These are phyloP conservation scores for Coniferiporia sulphurascens DNA, from an alignment of 1,284 basidiomycete genomes.

Conservation along the genomic window DNA sequence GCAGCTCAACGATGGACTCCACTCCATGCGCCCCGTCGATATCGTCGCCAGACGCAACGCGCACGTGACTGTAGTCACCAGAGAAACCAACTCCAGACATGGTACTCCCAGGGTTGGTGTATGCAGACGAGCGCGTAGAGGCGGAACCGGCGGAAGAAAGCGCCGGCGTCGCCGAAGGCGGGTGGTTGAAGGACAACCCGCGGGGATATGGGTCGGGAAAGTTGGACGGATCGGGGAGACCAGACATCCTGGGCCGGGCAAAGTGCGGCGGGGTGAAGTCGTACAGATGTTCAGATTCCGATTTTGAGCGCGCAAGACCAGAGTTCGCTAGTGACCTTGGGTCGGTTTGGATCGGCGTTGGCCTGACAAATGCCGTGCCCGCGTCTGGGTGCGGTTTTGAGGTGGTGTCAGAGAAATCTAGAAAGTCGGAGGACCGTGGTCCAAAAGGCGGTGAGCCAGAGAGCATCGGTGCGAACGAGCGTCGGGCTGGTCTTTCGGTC, in stretches of 20 bases:
- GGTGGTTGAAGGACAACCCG: constrained; percentile 32
- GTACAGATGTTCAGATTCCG: constrained; percentile 36
- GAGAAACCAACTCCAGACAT: constrained; percentile 33
- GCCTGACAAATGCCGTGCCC: constrained; percentile 6
- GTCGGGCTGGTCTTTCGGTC: constrained; percentile 1
- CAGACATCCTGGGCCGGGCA: constrained; percentile 41
- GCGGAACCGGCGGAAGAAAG: constrained; percentile 63
- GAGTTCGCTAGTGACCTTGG: background rate
- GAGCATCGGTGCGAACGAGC: background rate
- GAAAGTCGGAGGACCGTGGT: constrained; percentile 1
- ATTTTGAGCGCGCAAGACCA: constrained; percentile 26
- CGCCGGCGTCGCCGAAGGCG: constrained; percentile 43
- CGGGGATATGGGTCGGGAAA: constrained; percentile 49
- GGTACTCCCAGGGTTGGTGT: constrained; percentile 61
- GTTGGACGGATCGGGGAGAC: constrained; percentile 56
- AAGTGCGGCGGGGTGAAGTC: constrained; percentile 37
- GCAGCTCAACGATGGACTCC: constrained; percentile 56
- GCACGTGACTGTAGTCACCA: constrained; percentile 58
- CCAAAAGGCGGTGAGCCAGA: background rate
- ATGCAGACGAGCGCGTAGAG: constrained; percentile 72
- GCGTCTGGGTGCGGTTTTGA: background rate
- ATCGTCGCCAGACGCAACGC: constrained; percentile 54
- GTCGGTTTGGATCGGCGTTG: constrained; percentile 7
- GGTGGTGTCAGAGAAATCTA: constrained; percentile 12
- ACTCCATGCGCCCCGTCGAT: constrained; percentile 31